Evolutionary conservation across 768 basidiomycete genomes (phyloP), one percentile per base, ranked within the genome.

Genomic region (Leccinum barrowsii): DNA sequence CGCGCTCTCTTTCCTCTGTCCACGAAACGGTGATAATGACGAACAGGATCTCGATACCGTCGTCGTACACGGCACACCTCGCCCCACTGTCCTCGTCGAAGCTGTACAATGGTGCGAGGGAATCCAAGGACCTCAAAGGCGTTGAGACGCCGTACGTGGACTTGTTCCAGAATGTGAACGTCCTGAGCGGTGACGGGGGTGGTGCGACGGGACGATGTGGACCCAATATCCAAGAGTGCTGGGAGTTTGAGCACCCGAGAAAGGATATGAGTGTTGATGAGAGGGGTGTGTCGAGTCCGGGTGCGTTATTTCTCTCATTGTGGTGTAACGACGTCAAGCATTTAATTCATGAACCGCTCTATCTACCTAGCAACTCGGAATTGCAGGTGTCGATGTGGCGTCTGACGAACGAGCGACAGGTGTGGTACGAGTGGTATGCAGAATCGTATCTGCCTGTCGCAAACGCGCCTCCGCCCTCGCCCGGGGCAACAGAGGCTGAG

Each of bases 381-480:
- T 77, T 99, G 13, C 89, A 92, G 59, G 92, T 98, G 4, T 90
- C 90, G 22, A 84, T 99, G 26, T 99, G 97, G 95, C 86, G 97
- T 24, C 75, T 97, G 61, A 96, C 94, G 2, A 91, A 90, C 72
- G 82, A 87, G 57, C 84, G 85, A 17, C 88, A 90, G 64, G 91
- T 99, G 13, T 99, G 97, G 97, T 98, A 98, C 74, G 97, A 98
- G 75, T 99, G 97, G 97, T 87, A 90, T 68, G 94, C 94, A 0
- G 94, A 98, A 68, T 87, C 93, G 17, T 98, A 92, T 76, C 77
- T 98, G 54, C 84, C 90, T 5, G 77, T 87, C 17, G 78, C 82
- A 40, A 72, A 72, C 44, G 67, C 69, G 35, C 57, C 2, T n/a
- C 50, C 37, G 73, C 64, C 17, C 58, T 40, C 37, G 3, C 37